Conservation (phyloP, 2,329 filamentous ascomycete genomes). For the Nemania sp. region DNA sequence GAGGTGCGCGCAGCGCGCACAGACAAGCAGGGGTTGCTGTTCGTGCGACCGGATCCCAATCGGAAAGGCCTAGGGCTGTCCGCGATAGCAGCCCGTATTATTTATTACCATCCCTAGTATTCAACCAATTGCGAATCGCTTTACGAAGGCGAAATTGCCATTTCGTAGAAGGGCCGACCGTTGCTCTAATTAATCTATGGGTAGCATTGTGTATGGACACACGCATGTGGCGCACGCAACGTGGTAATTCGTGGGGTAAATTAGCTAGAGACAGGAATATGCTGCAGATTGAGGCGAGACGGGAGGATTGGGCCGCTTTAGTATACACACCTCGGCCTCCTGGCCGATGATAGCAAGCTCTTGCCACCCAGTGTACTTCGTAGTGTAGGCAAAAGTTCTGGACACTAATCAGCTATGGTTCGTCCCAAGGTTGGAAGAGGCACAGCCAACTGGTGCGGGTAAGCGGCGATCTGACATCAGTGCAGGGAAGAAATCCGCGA, state of each 20-base stretch:
- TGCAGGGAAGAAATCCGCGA: constrained; percentile 14
- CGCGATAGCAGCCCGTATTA: not conserved
- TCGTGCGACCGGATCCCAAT: constrained; percentile 24
- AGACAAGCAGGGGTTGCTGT: constrained; percentile 9
- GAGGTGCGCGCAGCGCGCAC: no score
- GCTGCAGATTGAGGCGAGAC: constrained; percentile 3
- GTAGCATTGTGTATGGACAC: constrained; percentile 11
- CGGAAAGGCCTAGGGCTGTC: constrained; percentile 10
- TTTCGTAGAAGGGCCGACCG: constrained; percentile 24
- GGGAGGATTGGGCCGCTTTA: constrained; percentile 7
- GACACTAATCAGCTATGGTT: no score
- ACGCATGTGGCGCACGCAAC: constrained; percentile 17
- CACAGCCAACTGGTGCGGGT: no score
- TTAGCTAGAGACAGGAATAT: not conserved
- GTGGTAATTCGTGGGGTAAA: constrained; percentile 21
- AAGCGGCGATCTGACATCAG: constrained; percentile 23
- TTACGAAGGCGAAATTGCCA: constrained; percentile 17
- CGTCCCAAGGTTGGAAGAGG: no score
- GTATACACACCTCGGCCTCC: not conserved
- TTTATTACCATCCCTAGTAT: not conserved
- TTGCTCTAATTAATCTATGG: not conserved
- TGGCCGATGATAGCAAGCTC: constrained; percentile 12
- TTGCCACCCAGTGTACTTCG: not conserved
- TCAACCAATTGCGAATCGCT: constrained; percentile 18
- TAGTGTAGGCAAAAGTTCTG: constrained; percentile 9